Evolutionary conservation across 139 green algal genomes (phyloP).

Genomic region (Chlamydomonas applanata): DNA sequence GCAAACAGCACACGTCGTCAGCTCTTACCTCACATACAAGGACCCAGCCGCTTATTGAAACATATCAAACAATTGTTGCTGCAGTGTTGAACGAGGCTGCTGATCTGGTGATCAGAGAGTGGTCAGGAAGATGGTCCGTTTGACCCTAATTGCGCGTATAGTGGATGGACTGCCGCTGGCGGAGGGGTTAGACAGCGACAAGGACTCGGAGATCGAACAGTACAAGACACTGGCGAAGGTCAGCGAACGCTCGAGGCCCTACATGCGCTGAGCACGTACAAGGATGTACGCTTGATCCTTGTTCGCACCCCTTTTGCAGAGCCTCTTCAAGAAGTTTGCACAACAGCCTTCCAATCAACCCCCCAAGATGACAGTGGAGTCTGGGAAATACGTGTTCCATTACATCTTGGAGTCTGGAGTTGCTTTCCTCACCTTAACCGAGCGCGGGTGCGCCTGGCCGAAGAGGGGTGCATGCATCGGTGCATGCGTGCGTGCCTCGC

Average conservation of each 20-base stretch:
- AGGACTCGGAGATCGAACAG: slow-evolving; percentile 76
- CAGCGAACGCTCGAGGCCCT: background rate
- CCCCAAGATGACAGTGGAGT: slow-evolving; percentile 78
- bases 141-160: slow-evolving; percentile 92
- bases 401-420: slow-evolving; percentile 88
- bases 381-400: slow-evolving; percentile 77
- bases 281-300: background rate
- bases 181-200: slow-evolving; percentile 92
- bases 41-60: too few relatives aligned
- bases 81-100: too few relatives aligned
- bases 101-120: background rate
- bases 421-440: slow-evolving; percentile 89
- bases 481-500: too few relatives aligned
- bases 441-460: slow-evolving; percentile 60
- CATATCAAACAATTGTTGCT: too few relatives aligned
- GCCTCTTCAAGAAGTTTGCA: slow-evolving; percentile 69
- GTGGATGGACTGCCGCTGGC: slow-evolving; percentile 92
- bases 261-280: background rate
- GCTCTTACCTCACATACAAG: too few relatives aligned
- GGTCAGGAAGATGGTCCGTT: slow-evolving; percentile 78
- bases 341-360: slow-evolving; percentile 28
- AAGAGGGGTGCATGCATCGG: too few relatives aligned
- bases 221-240: slow-evolving; percentile 98
- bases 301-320: slow-evolving; percentile 23
- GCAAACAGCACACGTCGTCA: too few relatives aligned